These are phyloP conservation scores for Solanum boliviense DNA, from an alignment of 257 asterid genomes.

Conservation along the genomic window DNA sequence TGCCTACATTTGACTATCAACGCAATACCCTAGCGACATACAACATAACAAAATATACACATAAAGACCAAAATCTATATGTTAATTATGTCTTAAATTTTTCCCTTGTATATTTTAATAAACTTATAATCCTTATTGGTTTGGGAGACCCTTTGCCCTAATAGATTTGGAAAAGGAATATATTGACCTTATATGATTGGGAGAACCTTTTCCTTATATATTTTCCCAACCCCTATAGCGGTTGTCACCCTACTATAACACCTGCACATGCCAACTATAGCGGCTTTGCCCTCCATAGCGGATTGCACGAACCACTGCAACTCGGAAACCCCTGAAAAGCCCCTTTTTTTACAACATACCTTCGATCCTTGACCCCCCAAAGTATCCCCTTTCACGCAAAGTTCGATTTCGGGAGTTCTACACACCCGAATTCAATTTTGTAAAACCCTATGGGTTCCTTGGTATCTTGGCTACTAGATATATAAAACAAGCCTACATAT, in stretches of 20 bases:
- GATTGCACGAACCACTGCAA: no score
- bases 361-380: neutral
- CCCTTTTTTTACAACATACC: neutral
- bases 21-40: neutral
- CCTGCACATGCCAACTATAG: neutral
- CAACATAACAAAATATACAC: neutral
- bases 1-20: neutral
- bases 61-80: neutral
- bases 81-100: neutral
- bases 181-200: neutral
- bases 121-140: neutral
- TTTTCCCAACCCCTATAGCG: neutral
- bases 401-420: neutral
- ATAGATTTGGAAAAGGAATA: neutral
- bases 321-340: neutral
- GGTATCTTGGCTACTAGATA: neutral
- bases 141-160: neutral
- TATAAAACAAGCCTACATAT: neutral
- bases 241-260: neutral
- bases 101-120: no score
- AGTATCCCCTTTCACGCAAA: neutral
- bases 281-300: rapidly evolving
- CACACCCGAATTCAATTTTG: neutral
- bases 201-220: neutral
- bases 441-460: neutral